phyloP scores from a whole-genome alignment of 495 filamentous ascomycete genomes.

The Endocarpon pusillum region DNA sequence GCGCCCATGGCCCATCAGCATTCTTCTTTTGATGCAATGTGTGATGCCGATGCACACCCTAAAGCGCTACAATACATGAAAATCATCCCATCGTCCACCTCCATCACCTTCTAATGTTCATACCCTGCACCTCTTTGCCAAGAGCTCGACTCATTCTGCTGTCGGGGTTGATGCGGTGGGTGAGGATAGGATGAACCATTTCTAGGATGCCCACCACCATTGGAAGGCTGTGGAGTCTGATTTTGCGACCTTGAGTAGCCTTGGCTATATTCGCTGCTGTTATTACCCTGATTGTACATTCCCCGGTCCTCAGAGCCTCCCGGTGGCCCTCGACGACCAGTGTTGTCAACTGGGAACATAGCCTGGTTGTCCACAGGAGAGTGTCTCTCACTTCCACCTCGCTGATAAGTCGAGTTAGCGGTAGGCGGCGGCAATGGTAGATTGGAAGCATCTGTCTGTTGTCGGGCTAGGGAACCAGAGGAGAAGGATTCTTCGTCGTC shows the following conservation, averaged over 20 bases:
- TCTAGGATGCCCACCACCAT: constrained; percentile 10
- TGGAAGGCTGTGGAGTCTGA: constrained; percentile 16
- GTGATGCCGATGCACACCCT: too few species aligned
- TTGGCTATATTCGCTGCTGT: constrained; percentile 8
- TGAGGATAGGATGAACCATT: constrained; percentile 17
- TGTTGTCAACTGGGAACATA: constrained; percentile 35
- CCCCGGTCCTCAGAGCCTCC: constrained; percentile 18
- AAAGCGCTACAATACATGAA: too few species aligned
- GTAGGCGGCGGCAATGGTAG: constrained; percentile 23
- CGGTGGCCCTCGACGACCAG: constrained; percentile 18
- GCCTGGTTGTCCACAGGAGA: constrained; percentile 50
- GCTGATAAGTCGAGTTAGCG: constrained; percentile 14
- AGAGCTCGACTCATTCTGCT: constrained; percentile 41
- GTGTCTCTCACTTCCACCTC: constrained; percentile 11
- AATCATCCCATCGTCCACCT: too few species aligned
- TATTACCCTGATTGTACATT: constrained; percentile 18
- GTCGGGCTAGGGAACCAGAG: constrained; percentile 4
- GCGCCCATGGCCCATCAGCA: too few species aligned
- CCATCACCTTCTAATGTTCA: constrained; percentile 35
- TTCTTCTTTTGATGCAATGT: too few species aligned
- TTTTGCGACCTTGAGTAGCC: constrained; percentile 4
- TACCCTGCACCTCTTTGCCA: constrained; percentile 54
- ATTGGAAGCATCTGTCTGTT: constrained; percentile 16
- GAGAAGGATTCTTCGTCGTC: constrained; percentile 60
- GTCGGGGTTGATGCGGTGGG: constrained; percentile 18